Evolutionary conservation across 2,329 filamentous ascomycete species (phyloP).

Genomic region (Penicillium occitanis): DNA sequence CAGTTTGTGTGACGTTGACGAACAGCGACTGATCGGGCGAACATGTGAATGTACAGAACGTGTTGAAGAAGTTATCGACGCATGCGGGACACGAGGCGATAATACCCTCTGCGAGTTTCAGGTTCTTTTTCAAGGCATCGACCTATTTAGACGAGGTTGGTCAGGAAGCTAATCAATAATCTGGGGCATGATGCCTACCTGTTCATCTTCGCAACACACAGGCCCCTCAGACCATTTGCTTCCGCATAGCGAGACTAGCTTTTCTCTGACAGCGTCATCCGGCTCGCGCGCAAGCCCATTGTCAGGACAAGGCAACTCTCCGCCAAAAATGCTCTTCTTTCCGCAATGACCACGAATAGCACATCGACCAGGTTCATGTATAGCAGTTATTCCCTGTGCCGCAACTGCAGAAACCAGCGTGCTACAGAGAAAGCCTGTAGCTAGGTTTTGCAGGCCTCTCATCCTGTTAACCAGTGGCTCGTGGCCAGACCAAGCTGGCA

Average conservation of each 20-base stretch:
- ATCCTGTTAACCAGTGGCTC: slow-evolving; percentile 26
- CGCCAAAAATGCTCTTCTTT: slow-evolving; percentile 84
- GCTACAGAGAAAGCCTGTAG: slow-evolving; percentile 32
- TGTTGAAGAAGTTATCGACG: slow-evolving; percentile 97
- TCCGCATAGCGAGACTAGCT: slow-evolving; percentile 83
- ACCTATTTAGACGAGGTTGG: slow-evolving; percentile 54
- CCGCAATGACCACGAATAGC: slow-evolving; percentile 90
- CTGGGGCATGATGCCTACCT: slow-evolving; percentile 50
- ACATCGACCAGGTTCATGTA: slow-evolving; percentile 84
- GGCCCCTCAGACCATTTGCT: slow-evolving; percentile 78
- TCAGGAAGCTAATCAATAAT: slow-evolving; percentile 20
- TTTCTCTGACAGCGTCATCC: slow-evolving; percentile 66
- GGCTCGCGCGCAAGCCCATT: slow-evolving; percentile 79
- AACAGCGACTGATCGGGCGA: slow-evolving; percentile 96
- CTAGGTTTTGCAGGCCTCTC: slow-evolving; percentile 32
- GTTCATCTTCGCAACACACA: slow-evolving; percentile 79
- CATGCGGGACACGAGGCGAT: slow-evolving; percentile 94
- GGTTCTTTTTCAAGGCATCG: slow-evolving; percentile 74
- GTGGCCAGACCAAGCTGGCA: slow-evolving; percentile 16
- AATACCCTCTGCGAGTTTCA: slow-evolving; percentile 82
- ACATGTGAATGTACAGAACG: slow-evolving; percentile 97
- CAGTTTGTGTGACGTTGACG: slow-evolving; percentile 81
- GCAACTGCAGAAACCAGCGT: slow-evolving; percentile 28
- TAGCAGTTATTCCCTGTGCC: slow-evolving; percentile 44
- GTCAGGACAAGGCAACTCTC: slow-evolving; percentile 87